Conservation (phyloP, 2,329 filamentous ascomycete species). For the Bipolaris victoriae region DNA sequence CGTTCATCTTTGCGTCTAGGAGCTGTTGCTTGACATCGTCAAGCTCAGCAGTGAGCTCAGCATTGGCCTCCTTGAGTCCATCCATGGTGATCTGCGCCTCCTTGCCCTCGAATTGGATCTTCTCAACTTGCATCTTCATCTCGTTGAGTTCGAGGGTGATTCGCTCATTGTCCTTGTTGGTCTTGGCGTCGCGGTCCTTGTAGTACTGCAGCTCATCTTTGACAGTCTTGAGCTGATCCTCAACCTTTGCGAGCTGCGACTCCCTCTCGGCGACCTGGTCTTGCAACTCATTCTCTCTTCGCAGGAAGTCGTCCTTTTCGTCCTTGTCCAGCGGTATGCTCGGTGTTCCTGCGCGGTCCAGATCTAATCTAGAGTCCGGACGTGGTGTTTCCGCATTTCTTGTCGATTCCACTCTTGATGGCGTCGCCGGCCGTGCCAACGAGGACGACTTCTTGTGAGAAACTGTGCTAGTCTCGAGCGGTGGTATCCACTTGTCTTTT, state of each 20-base stretch:
- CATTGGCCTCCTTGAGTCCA: conserved; percentile 91
- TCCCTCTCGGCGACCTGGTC: conserved; percentile 96
- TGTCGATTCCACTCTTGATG: conserved; percentile 61
- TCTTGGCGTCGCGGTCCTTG: conserved; percentile 83
- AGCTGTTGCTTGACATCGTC: conserved; percentile 97
- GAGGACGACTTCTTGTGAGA: conserved; percentile 56
- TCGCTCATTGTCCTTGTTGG: conserved; percentile 88
- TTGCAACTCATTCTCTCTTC: conserved; percentile 94
- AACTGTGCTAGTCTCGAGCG: conserved; percentile 63
- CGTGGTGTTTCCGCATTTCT: conserved; percentile 52
- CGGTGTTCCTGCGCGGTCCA: conserved; percentile 83
- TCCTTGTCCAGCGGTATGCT: conserved; percentile 91
- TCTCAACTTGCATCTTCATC: conserved; percentile 95
- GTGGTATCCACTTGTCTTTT: conserved; percentile 82
- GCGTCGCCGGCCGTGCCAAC: conserved; percentile 64
- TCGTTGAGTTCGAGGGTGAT: conserved; percentile 87
- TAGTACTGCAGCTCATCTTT: conserved; percentile 85
- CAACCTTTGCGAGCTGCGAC: conserved; percentile 75
- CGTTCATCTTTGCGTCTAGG: conserved; percentile 93
- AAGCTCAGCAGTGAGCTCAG: conserved; percentile 87
- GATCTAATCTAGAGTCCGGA: conserved; percentile 69
- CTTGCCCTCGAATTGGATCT: conserved; percentile 93
- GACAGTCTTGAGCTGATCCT: conserved; percentile 79
- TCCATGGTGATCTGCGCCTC: conserved; percentile 98
- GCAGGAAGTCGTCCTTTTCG: conserved; percentile 92